Base-by-base conservation (phyloP, 2,329 filamentous ascomycete species). In the Neospermospora avenae region DNA sequence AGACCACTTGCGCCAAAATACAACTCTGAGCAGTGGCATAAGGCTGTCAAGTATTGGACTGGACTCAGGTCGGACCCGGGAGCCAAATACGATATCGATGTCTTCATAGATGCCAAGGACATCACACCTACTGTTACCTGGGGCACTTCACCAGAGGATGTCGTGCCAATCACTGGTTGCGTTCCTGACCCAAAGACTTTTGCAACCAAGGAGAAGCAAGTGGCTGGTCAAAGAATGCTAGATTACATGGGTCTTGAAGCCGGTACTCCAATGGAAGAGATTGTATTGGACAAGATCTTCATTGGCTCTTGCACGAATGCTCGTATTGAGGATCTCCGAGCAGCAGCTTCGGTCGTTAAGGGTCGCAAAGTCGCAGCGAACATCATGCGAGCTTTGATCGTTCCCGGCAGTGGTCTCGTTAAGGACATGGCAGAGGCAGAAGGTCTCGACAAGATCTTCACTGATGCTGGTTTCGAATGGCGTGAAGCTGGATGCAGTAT, bases 291-390 rank as follows among this genome's bases (percentile, higher is more conserved):
- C 82, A 98, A 98, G 81, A 87, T 98, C 67, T 99, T 98, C 74
- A 97, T 98, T 69, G 95, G 95, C 48, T 96, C 92, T 11, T 99
- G 95, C 84, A 99, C 95, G 39, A 99, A 99, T 75, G 91, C 93
- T 14, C 86, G 95, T 71, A 97, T 99, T 65, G 95, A 98, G 77
- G 95, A 99, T 80, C 80, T 99, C 66, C 86, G 93, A 42, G 89
- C 90, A 31, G 95, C 93, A 10, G 91, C 95, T 42, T 82, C 86
- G 61, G 85, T 99, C 41, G 90, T 97, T 63, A 85, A 93, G 74
- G 95, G 93, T 71, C 90, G 86, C 77, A 93, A 91, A 79, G 79
- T 96, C 66, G 93, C 95, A 1, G 72, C 84, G 39, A 98, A 96
- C 73, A 84, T 99, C 73, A 96, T 92, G 82, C 86, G 91, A 58